Evolutionary conservation across 441 rosid genomes (phyloP).

Genomic region (Corymbia calophylla): DNA sequence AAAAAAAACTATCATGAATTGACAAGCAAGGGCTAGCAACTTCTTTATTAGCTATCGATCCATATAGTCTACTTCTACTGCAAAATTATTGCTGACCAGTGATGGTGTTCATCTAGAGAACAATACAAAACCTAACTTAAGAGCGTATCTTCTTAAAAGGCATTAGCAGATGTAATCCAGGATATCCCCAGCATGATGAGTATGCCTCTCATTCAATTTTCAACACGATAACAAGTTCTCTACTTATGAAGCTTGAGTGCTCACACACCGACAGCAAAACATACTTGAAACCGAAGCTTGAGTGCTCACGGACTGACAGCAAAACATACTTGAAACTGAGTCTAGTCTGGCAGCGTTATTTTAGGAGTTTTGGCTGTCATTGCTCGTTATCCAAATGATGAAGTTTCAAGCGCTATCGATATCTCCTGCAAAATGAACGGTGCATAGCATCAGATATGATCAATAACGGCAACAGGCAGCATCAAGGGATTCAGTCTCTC

Average conservation of each 20-base stretch:
- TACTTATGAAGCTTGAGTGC: neutral
- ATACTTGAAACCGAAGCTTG: neutral
- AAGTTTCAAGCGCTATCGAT: constrained; percentile 36
- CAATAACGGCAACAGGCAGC: neutral
- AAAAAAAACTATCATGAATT: neutral
- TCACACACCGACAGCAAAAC: neutral
- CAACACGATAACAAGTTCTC: neutral
- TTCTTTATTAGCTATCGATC: neutral
- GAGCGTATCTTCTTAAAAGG: neutral
- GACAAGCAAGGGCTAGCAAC: neutral
- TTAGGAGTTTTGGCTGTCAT: neutral
- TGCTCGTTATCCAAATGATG: constrained; percentile 5
- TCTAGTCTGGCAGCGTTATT: neutral
- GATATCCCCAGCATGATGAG: neutral
- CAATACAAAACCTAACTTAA: neutral
- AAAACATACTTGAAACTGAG: neutral
- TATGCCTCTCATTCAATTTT: neutral
- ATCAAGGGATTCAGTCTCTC: neutral
- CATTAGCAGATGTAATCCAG: neutral
- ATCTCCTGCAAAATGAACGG: constrained; percentile 40
- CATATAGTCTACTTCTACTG: neutral
- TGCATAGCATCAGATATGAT: neutral
- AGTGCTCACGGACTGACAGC: neutral
- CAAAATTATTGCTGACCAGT: neutral
- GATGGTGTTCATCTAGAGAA: neutral